Base-by-base conservation (phyloP, 2,329 filamentous ascomycete species). In the Elsinoe necatrix region DNA sequence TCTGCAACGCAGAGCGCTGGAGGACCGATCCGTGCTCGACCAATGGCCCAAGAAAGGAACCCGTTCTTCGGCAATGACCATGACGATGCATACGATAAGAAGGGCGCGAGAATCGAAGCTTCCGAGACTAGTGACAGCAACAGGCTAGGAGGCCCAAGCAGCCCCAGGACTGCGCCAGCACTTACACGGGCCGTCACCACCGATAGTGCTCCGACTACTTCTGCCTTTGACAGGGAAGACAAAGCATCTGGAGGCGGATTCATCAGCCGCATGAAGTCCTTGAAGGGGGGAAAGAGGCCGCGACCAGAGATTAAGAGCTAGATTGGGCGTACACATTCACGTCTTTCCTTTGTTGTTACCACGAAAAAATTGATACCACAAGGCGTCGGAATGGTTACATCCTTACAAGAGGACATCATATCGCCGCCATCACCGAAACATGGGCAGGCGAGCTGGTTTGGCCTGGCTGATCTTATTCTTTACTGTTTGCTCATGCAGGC, bases 61-160 rank as follows among this genome's bases (percentile, higher is more conserved):
- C 89, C 89, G 0, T 95, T 95, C 75, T 91, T 90, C 69, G 79
- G 82, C 54, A 65, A 64, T 47, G 89, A 96, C 61, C 95, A 87
- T 63, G 81, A 85, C 62, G 75, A 78, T 50, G 82, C 80, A 11
- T 85, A 83, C 65, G 81, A 84, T 51, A 81, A 73, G 67, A 86
- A 86, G 69, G 80, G 80, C 18, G 76, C 78, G 29, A 75, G 75
- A 55, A 82, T 86, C 64, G 76, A 71, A 56, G 72, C 75, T 59
- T 73, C 74, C 20, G 77, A 81, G 62, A 56, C 23, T 64, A 59
- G 56, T 27, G 47, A 54, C 29, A 23, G 39, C n/a, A 27, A 50
- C 34, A 56, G 64, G 35, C 48, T 61, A 54, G 59, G 62, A 60
- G 75, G 78, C 16, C 79, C 83, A 4, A 81, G 78, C 62, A 85